phyloP scores from a whole-genome alignment of 2,329 filamentous ascomycete species.

The Fusarium decemcellulare region DNA sequence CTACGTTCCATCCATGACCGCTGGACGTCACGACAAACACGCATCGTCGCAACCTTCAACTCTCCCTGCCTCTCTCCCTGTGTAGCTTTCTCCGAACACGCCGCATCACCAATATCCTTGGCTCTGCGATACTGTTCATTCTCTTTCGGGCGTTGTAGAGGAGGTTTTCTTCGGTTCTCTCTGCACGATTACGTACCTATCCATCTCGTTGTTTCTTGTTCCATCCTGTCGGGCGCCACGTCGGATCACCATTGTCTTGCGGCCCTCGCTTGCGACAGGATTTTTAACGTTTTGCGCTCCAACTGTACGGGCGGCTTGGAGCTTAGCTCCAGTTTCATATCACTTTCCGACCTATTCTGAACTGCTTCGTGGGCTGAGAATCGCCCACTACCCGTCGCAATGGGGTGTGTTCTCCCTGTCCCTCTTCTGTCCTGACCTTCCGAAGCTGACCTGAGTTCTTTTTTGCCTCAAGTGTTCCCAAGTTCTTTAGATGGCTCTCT shows the following conservation, averaged over 20 bases:
- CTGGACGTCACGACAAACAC: conserved; percentile 41
- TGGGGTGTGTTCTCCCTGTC: conserved; percentile 46
- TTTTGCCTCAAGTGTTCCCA: conserved; percentile 71
- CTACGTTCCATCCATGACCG: conserved; percentile 34
- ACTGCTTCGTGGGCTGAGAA: conserved; percentile 40
- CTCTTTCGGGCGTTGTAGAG: conserved; percentile 20
- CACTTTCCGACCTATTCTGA: conserved; percentile 16
- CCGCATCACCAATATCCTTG: conserved; percentile 8
- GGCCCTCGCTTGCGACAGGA: conserved; percentile 35
- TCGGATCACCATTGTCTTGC: conserved; percentile 31
- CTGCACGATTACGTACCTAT: conserved; percentile 11
- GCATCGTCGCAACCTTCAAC: conserved; percentile 32
- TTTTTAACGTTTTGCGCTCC: conserved; percentile 40
- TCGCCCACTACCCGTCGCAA: conserved; percentile 39
- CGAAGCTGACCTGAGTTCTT: conserved; percentile 35
- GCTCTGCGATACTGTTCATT: conserved; percentile 18
- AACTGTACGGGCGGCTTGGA: conserved; percentile 28
- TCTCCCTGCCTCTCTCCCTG: conserved; percentile 6
- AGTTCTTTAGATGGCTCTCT: conserved; percentile 99
- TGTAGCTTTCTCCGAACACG: conserved; percentile 13
- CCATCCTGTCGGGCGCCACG: conserved; percentile 20
- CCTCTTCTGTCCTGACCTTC: background rate
- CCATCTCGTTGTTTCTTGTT: background rate
- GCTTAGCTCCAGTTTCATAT: conserved; percentile 13
- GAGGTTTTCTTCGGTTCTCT: conserved; percentile 5